These are phyloP conservation scores for Claviceps arundinis DNA, from an alignment of 2,329 filamentous ascomycete genomes.

Conservation along the genomic window DNA sequence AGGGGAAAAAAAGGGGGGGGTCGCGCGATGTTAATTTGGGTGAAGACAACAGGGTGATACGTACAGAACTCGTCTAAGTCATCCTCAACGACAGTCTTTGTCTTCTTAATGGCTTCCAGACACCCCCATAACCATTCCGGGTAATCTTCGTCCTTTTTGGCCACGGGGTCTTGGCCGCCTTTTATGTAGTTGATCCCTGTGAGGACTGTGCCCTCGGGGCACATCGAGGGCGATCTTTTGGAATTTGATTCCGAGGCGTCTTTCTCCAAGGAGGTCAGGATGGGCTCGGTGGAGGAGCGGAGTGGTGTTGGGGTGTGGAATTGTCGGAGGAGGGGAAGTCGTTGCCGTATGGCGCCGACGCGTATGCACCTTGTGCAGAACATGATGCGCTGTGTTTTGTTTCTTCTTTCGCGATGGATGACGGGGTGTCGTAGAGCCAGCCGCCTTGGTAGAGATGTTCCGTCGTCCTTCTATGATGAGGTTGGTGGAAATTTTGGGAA, in stretches of 20 bases:
- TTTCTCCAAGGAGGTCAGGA: constrained; percentile 22
- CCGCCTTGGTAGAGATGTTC: not conserved
- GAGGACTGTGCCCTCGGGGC: constrained; percentile 55
- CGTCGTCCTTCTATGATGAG: not conserved
- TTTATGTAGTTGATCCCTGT: constrained; percentile 69
- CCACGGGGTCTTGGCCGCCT: constrained; percentile 58
- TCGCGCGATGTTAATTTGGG: no score
- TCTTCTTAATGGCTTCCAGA: constrained; percentile 48
- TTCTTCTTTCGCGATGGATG: not conserved
- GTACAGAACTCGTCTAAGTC: constrained; percentile 69
- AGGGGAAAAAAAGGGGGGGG: no score
- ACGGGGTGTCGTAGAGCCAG: not conserved
- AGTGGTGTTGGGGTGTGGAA: constrained; percentile 27
- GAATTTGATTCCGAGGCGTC: constrained; percentile 17
- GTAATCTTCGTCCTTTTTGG: constrained; percentile 61
- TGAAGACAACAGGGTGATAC: constrained; percentile 19
- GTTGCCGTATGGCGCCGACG: constrained; percentile 20
- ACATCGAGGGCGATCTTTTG: constrained; percentile 31
- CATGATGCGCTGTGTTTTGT: constrained; percentile 17
- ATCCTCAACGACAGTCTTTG: constrained; percentile 35
- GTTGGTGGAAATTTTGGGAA: constrained; percentile 6
- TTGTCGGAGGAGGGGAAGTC: constrained; percentile 19
- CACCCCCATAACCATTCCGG: constrained; percentile 70
- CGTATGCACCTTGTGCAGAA: constrained; percentile 37
- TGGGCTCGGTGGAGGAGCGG: constrained; percentile 21